A percentile compares a stretch with the other conserved stretches of the same genome.
Evolutionary conservation across 371 early-diverging fungal species (phyloP).

Genomic region (Batkoa obscura): DNA sequence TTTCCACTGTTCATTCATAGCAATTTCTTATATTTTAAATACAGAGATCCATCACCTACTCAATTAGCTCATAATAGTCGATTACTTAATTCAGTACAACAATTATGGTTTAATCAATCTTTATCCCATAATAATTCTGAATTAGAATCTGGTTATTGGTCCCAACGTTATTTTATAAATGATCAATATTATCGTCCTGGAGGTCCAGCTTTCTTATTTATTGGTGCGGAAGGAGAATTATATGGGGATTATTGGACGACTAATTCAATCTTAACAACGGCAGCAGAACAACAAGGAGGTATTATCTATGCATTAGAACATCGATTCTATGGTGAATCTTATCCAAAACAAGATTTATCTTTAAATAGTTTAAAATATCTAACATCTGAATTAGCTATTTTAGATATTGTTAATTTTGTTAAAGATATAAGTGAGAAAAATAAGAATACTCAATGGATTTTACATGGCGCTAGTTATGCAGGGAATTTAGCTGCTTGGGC

Average conservation of each 20-base stretch:
- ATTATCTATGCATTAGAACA: constrained; percentile 1
- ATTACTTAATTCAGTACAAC: too few species aligned
- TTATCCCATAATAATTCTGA: too few species aligned
- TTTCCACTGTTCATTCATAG: too few species aligned
- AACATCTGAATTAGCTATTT: constrained; percentile 33
- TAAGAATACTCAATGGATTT: constrained; percentile 30
- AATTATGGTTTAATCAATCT: too few species aligned
- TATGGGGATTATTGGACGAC: neutral
- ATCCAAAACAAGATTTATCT: neutral
- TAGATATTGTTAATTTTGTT: constrained; percentile 24
- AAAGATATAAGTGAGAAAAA: neutral
- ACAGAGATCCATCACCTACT: too few species aligned
- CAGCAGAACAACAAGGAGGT: constrained; percentile 10
- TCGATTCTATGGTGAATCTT: neutral
- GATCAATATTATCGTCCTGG: neutral
- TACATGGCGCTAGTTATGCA: constrained; percentile 47
- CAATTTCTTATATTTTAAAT: too few species aligned
- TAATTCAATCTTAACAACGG: constrained; percentile 11
- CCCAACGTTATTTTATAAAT: neutral
- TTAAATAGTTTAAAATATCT: constrained; percentile 20
- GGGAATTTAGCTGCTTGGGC: constrained; percentile 56
- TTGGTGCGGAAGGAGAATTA: neutral
- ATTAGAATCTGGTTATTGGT: too few species aligned
- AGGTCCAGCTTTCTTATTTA: constrained; percentile 3
- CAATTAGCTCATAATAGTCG: too few species aligned